Evolutionary conservation across 345 rosid genomes (phyloP).

Genomic region (Angophora floribunda): DNA sequence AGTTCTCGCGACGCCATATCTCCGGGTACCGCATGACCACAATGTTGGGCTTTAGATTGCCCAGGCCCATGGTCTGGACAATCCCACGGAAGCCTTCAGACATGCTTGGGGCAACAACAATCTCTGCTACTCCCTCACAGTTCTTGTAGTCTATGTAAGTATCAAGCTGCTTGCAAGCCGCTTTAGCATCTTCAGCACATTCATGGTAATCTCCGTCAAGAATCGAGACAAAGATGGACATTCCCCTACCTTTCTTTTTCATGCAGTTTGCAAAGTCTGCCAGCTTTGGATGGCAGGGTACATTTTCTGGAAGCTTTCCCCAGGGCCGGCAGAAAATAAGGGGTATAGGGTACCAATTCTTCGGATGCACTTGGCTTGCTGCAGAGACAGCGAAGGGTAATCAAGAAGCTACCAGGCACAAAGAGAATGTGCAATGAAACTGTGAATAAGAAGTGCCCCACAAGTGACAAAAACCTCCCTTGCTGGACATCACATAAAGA

Average conservation of each 20-base stretch:
- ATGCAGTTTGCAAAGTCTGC: constrained; percentile 98
- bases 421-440: background rate
- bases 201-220: constrained; percentile 94
- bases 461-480: background rate
- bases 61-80: constrained; percentile 98
- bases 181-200: constrained; percentile 91
- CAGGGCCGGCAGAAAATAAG: constrained; percentile 97
- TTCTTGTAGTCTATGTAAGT: constrained; percentile 88
- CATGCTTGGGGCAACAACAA: constrained; percentile 97
- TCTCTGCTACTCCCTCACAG: constrained; percentile 99
- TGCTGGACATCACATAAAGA: background rate
- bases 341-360: constrained; percentile 99
- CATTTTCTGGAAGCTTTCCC: constrained; percentile 98
- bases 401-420: background rate
- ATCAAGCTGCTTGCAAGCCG: constrained; percentile 75
- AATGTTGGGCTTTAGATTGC: constrained; percentile 95
- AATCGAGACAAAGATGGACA: constrained; percentile 90
- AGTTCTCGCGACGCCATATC: constrained; percentile 96
- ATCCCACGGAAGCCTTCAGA: constrained; percentile 94
- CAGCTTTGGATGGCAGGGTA: constrained; percentile 97
- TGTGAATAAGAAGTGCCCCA: background rate
- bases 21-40: constrained; percentile 99
- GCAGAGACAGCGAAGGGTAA: constrained; percentile 3
- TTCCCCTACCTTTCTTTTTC: constrained; percentile 99
- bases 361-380: constrained; percentile 99